A percentile compares a stretch with the other conserved stretches of the same genome.
These are phyloP conservation scores for Cucurbita pepo DNA, from an alignment of 306 rosid species.

Conservation along the genomic window DNA sequence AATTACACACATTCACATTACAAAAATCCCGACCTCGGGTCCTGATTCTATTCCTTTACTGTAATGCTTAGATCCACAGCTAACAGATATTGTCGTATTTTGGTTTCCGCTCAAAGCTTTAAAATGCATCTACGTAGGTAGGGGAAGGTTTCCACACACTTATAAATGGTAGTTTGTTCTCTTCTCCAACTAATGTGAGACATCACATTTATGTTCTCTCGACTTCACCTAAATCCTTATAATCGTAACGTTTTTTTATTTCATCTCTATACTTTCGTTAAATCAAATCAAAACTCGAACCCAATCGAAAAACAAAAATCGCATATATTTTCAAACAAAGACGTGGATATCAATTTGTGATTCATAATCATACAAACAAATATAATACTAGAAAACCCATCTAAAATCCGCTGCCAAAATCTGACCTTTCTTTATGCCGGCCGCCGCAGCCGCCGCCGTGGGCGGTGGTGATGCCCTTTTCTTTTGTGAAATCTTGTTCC, in stretches of 20 bases:
- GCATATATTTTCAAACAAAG: background rate
- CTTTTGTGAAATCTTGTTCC: constrained; percentile 22
- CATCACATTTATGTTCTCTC: background rate
- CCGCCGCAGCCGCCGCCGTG: background rate
- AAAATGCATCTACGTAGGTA: too few species aligned
- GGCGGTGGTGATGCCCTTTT: background rate
- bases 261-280: background rate
- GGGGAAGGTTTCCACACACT: too few species aligned
- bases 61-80: too few species aligned
- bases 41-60: too few species aligned
- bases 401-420: constrained; percentile 8
- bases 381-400: background rate
- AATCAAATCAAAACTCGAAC: background rate
- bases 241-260: too few species aligned
- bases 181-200: too few species aligned
- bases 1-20: background rate
- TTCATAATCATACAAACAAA: background rate
- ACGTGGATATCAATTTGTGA: background rate
- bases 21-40: too few species aligned
- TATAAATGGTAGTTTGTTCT: too few species aligned
- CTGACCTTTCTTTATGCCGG: constrained; percentile 7
- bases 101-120: too few species aligned
- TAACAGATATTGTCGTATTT: too few species aligned
- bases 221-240: too few species aligned
- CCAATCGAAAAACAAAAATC: background rate